Conservation (phyloP, 495 filamentous ascomycete genomes). For the Emericellopsis terricola region DNA sequence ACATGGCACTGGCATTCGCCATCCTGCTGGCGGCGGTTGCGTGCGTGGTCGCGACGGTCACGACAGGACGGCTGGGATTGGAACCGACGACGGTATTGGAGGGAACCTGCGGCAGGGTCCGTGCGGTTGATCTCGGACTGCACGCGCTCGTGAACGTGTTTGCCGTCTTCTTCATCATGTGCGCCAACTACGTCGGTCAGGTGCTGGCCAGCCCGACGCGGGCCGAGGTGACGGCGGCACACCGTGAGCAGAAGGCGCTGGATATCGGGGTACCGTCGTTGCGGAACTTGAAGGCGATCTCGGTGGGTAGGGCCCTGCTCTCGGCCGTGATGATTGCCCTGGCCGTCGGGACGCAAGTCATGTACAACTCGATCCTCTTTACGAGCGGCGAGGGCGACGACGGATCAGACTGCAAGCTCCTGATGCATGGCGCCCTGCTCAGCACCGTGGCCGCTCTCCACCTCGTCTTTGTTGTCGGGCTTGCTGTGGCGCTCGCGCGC, state of each 20-base stretch:
- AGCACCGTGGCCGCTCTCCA: constrained; percentile 21
- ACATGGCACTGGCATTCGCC: constrained; percentile 15
- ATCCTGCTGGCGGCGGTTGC: constrained; percentile 20
- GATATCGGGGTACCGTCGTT: constrained; percentile 34
- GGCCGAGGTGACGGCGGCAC: constrained; percentile 29
- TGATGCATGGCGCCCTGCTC: constrained; percentile 21
- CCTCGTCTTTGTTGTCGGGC: constrained; percentile 15
- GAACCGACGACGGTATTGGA: constrained; percentile 14
- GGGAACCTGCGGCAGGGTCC: constrained; percentile 11
- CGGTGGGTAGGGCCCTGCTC: constrained; percentile 15
- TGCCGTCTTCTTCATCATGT: constrained; percentile 17
- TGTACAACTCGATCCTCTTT: constrained; percentile 30
- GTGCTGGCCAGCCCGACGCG: constrained; percentile 33
- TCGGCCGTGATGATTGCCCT: constrained; percentile 16
- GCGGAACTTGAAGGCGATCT: constrained; percentile 25
- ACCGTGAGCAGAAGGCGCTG: constrained; percentile 25
- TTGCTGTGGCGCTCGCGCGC: constrained; percentile 13
- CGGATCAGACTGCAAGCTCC: constrained; percentile 18
- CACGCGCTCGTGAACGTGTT: constrained; percentile 19
- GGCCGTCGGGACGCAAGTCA: constrained; percentile 22
- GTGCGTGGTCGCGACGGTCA: constrained; percentile 18
- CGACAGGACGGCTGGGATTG: constrained; percentile 11
- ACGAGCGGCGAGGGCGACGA: constrained; percentile 6
- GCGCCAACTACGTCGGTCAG: constrained; percentile 31
- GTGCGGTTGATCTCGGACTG: constrained; percentile 15